Evolutionary conservation across 352 stramenopile genomes (phyloP).

Genomic region (Phytophthora melonis): DNA sequence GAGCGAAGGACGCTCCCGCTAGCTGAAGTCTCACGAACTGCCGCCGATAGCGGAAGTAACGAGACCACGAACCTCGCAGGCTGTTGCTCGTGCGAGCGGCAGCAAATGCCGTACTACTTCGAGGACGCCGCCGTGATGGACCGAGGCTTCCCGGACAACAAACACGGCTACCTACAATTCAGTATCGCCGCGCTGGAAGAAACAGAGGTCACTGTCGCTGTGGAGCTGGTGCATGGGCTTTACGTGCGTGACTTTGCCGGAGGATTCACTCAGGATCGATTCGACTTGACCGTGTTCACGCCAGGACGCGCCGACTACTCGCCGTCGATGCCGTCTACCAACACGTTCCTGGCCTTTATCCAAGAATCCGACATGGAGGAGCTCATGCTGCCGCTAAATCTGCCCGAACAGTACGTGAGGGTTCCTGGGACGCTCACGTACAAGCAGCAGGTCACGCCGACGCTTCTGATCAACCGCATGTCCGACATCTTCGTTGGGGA

Average conservation of each 20-base stretch:
- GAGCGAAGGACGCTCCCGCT: slow-evolving; percentile 45
- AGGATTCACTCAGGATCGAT: slow-evolving; percentile 78
- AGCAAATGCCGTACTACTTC: slow-evolving; percentile 93
- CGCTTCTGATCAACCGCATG: slow-evolving; percentile 91
- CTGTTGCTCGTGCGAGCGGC: slow-evolving; percentile 91
- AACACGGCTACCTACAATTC: slow-evolving; percentile 95
- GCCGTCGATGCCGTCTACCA: slow-evolving; percentile 59
- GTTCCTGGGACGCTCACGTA: slow-evolving; percentile 63
- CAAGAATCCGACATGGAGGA: slow-evolving; percentile 76
- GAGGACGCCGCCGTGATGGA: slow-evolving; percentile 55
- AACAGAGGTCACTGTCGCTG: slow-evolving; percentile 89
- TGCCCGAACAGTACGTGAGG: slow-evolving; percentile 80
- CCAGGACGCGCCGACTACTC: slow-evolving; percentile 81
- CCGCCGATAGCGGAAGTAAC: slow-evolving; percentile 32
- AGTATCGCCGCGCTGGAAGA: slow-evolving; percentile 84
- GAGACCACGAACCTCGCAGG: slow-evolving; percentile 36
- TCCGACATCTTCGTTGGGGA: slow-evolving; percentile 94
- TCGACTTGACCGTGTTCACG: slow-evolving; percentile 92
- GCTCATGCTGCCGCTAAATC: slow-evolving; percentile 95
- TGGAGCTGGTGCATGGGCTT: slow-evolving; percentile 95
- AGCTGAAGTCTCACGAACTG: slow-evolving; percentile 21
- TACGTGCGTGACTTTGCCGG: slow-evolving; percentile 94
- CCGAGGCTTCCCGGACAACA: slow-evolving; percentile 94
- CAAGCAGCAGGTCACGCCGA: slow-evolving; percentile 78
- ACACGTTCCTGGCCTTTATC: slow-evolving; percentile 88